Percentiles rank a stretch among this genome's conserved stretches.
Evolutionary conservation across 2,329 filamentous ascomycete species (phyloP).

Genomic region (Claviceps quebecensis): DNA sequence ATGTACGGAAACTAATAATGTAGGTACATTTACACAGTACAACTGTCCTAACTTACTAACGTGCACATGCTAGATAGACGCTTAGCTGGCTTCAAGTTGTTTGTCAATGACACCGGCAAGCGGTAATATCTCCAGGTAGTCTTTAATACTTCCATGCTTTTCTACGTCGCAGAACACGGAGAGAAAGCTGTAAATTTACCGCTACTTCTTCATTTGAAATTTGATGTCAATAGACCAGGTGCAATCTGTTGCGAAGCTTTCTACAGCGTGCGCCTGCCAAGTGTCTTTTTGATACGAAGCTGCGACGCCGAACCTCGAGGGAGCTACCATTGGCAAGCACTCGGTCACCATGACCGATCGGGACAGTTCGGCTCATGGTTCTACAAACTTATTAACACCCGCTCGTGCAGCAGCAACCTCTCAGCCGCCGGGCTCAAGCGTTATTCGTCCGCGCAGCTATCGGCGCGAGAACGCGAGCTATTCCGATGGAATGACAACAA

Average conservation of each 20-base stretch:
- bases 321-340: slow-evolving; percentile 18
- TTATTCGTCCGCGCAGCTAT: slow-evolving; percentile 37
- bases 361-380: slow-evolving; percentile 15
- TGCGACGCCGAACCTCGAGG: slow-evolving; percentile 10
- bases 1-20: too few relatives aligned
- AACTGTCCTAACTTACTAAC: too few relatives aligned
- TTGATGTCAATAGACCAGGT: neutral
- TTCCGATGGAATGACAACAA: slow-evolving; percentile 13
- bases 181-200: too few relatives aligned
- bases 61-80: too few relatives aligned
- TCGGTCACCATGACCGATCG: slow-evolving; percentile 24
- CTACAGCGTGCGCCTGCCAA: neutral
- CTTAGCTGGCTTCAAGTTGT: too few relatives aligned
- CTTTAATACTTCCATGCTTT: too few relatives aligned
- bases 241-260: neutral
- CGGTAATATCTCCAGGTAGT: too few relatives aligned
- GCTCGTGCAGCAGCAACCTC: slow-evolving; percentile 27
- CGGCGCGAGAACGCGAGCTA: slow-evolving; percentile 23
- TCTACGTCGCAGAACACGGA: too few relatives aligned
- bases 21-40: too few relatives aligned
- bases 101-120: too few relatives aligned
- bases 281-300: slow-evolving; percentile 18
- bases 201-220: neutral
- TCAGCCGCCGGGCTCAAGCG: slow-evolving; percentile 25
- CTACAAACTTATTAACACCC: slow-evolving; percentile 31